A percentile compares a stretch with the other conserved stretches of the same genome.
These are phyloP conservation scores for Neonectria coccinea DNA, from an alignment of 2,329 filamentous ascomycete species.

Conservation along the genomic window DNA sequence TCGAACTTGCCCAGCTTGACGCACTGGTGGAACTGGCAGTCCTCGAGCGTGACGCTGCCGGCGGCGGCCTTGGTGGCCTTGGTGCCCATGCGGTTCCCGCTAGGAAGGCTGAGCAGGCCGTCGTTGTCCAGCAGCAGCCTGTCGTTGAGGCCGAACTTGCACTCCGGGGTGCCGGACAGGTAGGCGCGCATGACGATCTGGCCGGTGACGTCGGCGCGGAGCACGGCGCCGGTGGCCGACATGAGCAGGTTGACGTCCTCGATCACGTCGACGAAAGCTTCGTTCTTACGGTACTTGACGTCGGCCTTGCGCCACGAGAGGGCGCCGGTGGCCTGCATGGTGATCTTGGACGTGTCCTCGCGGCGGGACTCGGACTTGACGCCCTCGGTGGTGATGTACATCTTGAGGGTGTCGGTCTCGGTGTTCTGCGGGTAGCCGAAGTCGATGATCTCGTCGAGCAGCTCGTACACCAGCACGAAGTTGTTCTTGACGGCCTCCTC, in stretches of 20 bases:
- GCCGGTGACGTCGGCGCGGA: slow-evolving; percentile 95
- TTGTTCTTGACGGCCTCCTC: slow-evolving; percentile 99
- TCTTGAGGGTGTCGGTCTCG: slow-evolving; percentile 97
- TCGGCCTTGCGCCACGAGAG: slow-evolving; percentile 97
- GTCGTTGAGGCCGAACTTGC: slow-evolving; percentile 98
- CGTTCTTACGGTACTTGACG: slow-evolving; percentile 99
- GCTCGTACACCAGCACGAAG: slow-evolving; percentile 97
- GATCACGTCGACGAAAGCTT: slow-evolving; percentile 99
- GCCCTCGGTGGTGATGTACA: slow-evolving; percentile 99
- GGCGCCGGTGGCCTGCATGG: slow-evolving; percentile 98
- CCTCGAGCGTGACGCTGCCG: slow-evolving; percentile 93
- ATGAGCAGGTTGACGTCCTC: slow-evolving; percentile 99
- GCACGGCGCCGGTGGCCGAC: slow-evolving; percentile 95
- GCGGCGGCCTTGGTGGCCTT: slow-evolving; percentile 96
- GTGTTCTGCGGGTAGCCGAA: slow-evolving; percentile 99
- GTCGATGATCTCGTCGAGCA: slow-evolving; percentile 97
- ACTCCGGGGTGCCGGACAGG: slow-evolving; percentile 94
- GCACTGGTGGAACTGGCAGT: slow-evolving; percentile 99
- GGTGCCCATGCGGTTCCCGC: slow-evolving; percentile 81
- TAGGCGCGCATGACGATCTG: slow-evolving; percentile 99
- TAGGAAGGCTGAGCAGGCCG: slow-evolving; percentile 72
- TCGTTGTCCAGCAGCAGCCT: slow-evolving; percentile 88
- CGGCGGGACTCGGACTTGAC: slow-evolving; percentile 89
- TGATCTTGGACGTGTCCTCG: slow-evolving; percentile 97
- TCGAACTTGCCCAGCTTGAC: slow-evolving; percentile 98